Evolutionary conservation across 2,329 filamentous ascomycete genomes (phyloP).

Genomic region (Nothophaeocryptopus gaeumannii): DNA sequence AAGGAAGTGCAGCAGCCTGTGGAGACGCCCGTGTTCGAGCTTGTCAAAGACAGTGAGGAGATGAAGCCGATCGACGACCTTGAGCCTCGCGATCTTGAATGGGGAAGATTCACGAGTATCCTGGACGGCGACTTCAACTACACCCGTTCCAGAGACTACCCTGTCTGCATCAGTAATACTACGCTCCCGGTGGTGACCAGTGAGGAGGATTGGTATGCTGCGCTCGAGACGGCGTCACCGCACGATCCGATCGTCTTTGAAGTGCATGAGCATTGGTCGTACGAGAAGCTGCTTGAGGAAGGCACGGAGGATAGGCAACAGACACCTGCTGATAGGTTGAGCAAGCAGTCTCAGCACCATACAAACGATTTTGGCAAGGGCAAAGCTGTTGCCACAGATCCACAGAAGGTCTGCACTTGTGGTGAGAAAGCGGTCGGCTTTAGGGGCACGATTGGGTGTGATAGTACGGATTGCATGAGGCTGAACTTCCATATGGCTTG

Average conservation of each 20-base stretch:
- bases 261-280: conserved; percentile 4
- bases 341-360: background rate
- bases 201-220: conserved; percentile 9
- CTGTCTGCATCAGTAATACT: conserved; percentile 14
- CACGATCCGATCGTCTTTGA: conserved; percentile 12
- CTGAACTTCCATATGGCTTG: conserved; percentile 21
- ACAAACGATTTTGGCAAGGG: background rate
- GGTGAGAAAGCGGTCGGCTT: conserved; percentile 6
- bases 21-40: conserved; percentile 3
- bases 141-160: conserved; percentile 7
- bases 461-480: conserved; percentile 12
- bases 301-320: background rate
- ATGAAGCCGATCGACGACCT: conserved; percentile 9
- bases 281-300: conserved; percentile 6
- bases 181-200: conserved; percentile 8
- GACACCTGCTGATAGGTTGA: background rate
- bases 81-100: conserved; percentile 15
- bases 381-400: background rate
- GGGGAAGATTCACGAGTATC: conserved; percentile 8
- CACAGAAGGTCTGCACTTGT: conserved; percentile 16
- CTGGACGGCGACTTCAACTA: conserved; percentile 12
- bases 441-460: conserved; percentile 19
- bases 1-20: conserved; percentile 2
- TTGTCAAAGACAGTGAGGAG: conserved; percentile 7
- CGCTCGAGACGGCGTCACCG: conserved; percentile 3